Conservation (phyloP, 139 green algal species). For the Protoeuglena noctilucae region DNA sequence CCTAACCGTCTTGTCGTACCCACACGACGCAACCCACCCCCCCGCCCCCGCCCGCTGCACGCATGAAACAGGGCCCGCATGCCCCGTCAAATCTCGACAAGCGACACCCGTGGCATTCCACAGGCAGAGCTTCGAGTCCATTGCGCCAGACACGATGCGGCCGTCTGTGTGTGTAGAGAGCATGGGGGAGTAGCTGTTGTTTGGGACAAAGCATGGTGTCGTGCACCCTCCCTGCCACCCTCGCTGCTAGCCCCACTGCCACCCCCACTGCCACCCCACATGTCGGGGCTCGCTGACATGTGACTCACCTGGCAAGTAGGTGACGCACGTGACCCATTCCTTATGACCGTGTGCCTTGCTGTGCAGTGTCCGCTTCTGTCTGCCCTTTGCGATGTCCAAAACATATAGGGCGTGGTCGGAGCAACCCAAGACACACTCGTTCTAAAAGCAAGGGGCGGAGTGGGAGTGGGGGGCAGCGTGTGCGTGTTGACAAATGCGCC, state of each 20-base stretch:
- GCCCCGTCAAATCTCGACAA: slow-evolving; percentile 25
- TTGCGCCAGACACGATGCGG: slow-evolving; percentile 44
- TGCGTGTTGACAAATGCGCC: background rate
- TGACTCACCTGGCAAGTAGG: slow-evolving; percentile 34
- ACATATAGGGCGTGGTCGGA: slow-evolving; percentile 63
- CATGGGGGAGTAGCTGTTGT: no score
- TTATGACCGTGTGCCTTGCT: slow-evolving; percentile 46
- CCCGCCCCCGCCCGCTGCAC: slow-evolving; percentile 9
- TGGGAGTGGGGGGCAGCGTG: slow-evolving; percentile 4
- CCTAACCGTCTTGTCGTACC: slow-evolving; percentile 61
- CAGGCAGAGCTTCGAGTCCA: slow-evolving; percentile 57
- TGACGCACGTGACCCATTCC: slow-evolving; percentile 37
- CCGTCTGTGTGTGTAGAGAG: no score
- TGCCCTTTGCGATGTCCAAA: slow-evolving; percentile 25
- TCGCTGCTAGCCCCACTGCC: no score
- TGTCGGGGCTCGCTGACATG: slow-evolving; percentile 27
- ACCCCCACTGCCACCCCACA: no score
- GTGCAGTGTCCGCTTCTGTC: slow-evolving; percentile 40
- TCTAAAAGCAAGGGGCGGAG: no score
- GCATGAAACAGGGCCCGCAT: slow-evolving; percentile 30
- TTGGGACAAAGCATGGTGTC: no score
- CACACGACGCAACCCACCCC: slow-evolving; percentile 18
- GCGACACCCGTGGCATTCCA: slow-evolving; percentile 25
- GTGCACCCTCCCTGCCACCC: no score
- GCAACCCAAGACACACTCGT: slow-evolving; percentile 36